Conservation (phyloP, 2,329 filamentous ascomycete genomes). For the Chalaropsis ovoidea region DNA sequence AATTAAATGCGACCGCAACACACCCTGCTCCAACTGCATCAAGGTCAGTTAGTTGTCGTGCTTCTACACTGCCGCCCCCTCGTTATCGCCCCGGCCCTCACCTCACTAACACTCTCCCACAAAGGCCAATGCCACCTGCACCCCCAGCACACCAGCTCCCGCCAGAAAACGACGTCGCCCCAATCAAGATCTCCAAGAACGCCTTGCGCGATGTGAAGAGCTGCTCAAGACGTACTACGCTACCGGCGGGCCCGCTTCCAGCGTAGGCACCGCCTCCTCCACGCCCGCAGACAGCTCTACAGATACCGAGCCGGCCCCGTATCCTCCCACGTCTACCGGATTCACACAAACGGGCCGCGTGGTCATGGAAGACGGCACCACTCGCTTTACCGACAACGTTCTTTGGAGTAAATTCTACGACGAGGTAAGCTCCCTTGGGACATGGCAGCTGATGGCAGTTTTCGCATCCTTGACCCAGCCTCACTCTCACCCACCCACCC, state of each 20-base stretch:
- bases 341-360: conserved; percentile 45
- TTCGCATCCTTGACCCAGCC: no score
- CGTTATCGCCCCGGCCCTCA: neutral
- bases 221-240: conserved; percentile 48
- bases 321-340: conserved; percentile 23
- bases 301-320: conserved; percentile 22
- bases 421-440: conserved; percentile 37
- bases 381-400: conserved; percentile 49
- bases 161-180: conserved; percentile 49
- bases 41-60: conserved; percentile 37
- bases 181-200: conserved; percentile 52
- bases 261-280: conserved; percentile 6
- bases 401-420: conserved; percentile 46
- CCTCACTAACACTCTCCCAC: conserved; percentile 17
- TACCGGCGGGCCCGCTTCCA: conserved; percentile 25
- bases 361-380: conserved; percentile 44
- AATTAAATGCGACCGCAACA: conserved; percentile 52
- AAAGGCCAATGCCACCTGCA: conserved; percentile 50
- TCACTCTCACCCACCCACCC: neutral
- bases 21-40: conserved; percentile 50
- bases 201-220: conserved; percentile 49
- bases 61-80: neutral
- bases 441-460: no score
- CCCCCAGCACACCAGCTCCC: conserved; percentile 50
- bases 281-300: conserved; percentile 15